Base-by-base conservation (phyloP, 768 basidiomycete genomes). In the Saitozyma sp. region DNA sequence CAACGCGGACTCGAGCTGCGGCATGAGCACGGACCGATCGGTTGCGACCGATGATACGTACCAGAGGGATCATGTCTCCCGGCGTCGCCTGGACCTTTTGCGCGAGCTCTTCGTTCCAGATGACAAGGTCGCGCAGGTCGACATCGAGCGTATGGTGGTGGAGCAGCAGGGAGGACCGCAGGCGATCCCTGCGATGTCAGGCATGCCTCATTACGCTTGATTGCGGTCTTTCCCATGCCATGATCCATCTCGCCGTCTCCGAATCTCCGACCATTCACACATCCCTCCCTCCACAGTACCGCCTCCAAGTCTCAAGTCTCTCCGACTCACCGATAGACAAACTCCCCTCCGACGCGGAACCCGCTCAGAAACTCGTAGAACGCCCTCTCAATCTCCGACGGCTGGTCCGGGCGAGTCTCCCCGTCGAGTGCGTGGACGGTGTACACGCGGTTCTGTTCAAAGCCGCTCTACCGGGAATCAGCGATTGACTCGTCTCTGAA, bases 61-160 rank as follows among this genome's bases (percentile, higher is more conserved):
- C 94, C 69, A 94, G 78, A 52, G 92, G 92, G 56, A 98, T 81
- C 45, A 92, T 85, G 66, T 97, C 96, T 6, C 89, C 87, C 16
- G 96, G 96, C 70, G 84, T 83, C 67, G 92, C 90, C 79, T 96
- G 92, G 58, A 97, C 87, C 19, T 86, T 86, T 78, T 94, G 91
- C 1, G 92, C 93, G 42, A 99, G 83, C 74, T 95, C 92, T 73
- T 97, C 94, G 69, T 96, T 93, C 83, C 89, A 98, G 38, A 93
- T 82, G 50, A 79, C 78, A 59, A 84, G 65, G 64, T 83, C 81
- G 65, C 87, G 82, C 69, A 95, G 83, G 80, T 97, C 88, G 64
- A 97, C 87, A 80, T 96, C 86, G 62, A 98, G 87, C 56, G 88
- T 82, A 76, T 89, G 86, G 64, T 94, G 91, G 75, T 93, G 93